Evolutionary conservation across 805 yeast species (phyloP), one percentile per base, ranked within the genome.

Genomic region (Komagataella ulmi): DNA sequence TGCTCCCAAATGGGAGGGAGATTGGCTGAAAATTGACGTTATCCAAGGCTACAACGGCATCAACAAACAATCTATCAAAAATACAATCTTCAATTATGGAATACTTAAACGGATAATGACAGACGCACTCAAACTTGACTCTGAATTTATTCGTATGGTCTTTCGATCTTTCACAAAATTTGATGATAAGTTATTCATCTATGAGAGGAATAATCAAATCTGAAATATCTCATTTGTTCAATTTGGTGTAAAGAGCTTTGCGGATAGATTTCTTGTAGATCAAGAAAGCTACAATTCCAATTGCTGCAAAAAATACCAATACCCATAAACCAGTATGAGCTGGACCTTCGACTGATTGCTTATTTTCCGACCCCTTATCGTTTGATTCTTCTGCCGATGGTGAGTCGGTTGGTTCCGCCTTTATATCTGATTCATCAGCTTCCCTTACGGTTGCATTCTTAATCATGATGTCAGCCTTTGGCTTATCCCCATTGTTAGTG

Each of bases 151-250:
- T 30, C 40, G 40, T 10, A 10, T n/a, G 40, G 40, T 68, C n/a
- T 95, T 96, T 60, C 93, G 71, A 65, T 93, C 99, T 54, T 83
- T 83, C 88, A 91, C 85, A 57, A 93, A 71, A 55, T 81, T 75
- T 48, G 77, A 73, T 59, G 93, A 70, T 24, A 84, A 82, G 56
- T 80, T 76, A 43, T 87, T 83, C 49, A 46, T 50, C 24, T 50
- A 30, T 30, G 40, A 30, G 40, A 30, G 40, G 14, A 30, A 10
- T 12, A 30, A 10, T 30, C 14, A 30, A 10, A 12, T 6, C 14
- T 30, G 40, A 30, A 30, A 30, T 14, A 30, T 5, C 14, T 30
- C 40, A 30, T 30, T 30, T 30, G 14, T 30, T 30, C 40, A 30
- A 8, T 30, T 30, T 30, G 40, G 40, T 30, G 14, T 30, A 30